A percentile compares a stretch with the other conserved stretches of the same genome.
These are phyloP conservation scores for Apiospora phragmitis DNA, from an alignment of 2,329 filamentous ascomycete species.

Conservation along the genomic window DNA sequence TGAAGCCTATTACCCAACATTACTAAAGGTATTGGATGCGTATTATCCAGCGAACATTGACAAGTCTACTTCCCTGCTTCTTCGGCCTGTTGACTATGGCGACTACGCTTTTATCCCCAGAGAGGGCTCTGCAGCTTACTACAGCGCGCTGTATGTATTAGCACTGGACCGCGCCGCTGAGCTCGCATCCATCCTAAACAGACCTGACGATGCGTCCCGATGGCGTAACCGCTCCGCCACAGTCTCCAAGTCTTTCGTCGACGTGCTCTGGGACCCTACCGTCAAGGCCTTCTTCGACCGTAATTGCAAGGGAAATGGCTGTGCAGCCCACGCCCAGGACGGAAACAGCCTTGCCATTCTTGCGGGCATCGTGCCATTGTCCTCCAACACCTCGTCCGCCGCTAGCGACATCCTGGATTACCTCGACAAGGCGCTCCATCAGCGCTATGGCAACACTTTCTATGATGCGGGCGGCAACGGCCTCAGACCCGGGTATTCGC, in stretches of 20 bases:
- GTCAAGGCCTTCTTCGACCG: conserved; percentile 49
- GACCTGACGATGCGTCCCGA: conserved; percentile 34
- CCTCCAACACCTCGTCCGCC: conserved; percentile 25
- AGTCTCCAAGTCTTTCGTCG: conserved; percentile 37
- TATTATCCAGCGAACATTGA: conserved; percentile 48
- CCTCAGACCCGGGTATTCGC: conserved; percentile 35
- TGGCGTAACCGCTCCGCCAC: conserved; percentile 40
- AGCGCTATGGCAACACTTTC: conserved; percentile 51
- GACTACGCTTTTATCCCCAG: conserved; percentile 53
- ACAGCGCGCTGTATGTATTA: conserved; percentile 51
- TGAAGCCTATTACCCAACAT: conserved; percentile 39
- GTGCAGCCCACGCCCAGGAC: conserved; percentile 47
- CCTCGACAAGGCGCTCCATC: conserved; percentile 35
- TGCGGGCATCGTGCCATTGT: conserved; percentile 31
- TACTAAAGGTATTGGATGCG: conserved; percentile 42
- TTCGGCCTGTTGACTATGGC: conserved; percentile 45
- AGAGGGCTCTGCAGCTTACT: conserved; percentile 50
- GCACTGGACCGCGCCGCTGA: conserved; percentile 45
- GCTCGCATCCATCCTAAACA: conserved; percentile 37
- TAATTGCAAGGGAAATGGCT: conserved; percentile 27
- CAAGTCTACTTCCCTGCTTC: conserved; percentile 38
- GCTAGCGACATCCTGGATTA: conserved; percentile 40
- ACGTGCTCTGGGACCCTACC: conserved; percentile 41
- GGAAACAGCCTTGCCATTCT: conserved; percentile 51
- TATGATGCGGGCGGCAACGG: conserved; percentile 46